phyloP scores from a whole-genome alignment of 2,329 filamentous ascomycete genomes.

The Corynespora cassiicola region DNA sequence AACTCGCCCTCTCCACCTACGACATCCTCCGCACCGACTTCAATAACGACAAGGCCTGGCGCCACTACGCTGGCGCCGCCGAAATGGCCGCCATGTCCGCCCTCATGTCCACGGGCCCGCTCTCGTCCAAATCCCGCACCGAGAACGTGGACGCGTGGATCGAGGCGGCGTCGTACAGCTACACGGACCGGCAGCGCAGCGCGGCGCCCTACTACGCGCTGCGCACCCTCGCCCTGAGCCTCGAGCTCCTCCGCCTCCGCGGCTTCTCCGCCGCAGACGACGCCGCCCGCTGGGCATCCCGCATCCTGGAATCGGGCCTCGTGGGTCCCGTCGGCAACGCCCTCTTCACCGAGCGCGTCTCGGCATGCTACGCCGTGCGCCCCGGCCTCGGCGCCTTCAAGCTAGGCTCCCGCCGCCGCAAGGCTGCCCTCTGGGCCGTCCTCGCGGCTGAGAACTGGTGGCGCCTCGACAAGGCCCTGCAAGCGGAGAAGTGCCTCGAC shows the following conservation, averaged over 20 bases:
- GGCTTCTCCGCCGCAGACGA: slow-evolving; percentile 84
- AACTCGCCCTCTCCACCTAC: slow-evolving; percentile 88
- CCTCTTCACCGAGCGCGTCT: slow-evolving; percentile 84
- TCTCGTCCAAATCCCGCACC: slow-evolving; percentile 76
- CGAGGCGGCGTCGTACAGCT: slow-evolving; percentile 90
- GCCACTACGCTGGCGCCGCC: slow-evolving; percentile 88
- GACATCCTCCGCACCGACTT: slow-evolving; percentile 90
- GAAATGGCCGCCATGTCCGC: slow-evolving; percentile 92
- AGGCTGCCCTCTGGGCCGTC: slow-evolving; percentile 88
- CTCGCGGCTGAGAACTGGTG: slow-evolving; percentile 87
- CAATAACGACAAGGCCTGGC: slow-evolving; percentile 95
- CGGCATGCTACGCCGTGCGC: slow-evolving; percentile 81
- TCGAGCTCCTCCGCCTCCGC: slow-evolving; percentile 83
- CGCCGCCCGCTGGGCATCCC: slow-evolving; percentile 82
- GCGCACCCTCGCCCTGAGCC: slow-evolving; percentile 74
- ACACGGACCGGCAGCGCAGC: slow-evolving; percentile 75
- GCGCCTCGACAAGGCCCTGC: slow-evolving; percentile 74
- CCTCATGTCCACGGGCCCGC: slow-evolving; percentile 75
- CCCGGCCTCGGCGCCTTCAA: slow-evolving; percentile 68
- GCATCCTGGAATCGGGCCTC: slow-evolving; percentile 76
- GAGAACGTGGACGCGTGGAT: slow-evolving; percentile 88
- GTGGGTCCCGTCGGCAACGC: slow-evolving; percentile 79
- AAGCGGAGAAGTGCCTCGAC: slow-evolving; percentile 79
- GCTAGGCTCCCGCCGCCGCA: slow-evolving; percentile 77
- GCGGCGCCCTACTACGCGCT: slow-evolving; percentile 79